Conservation (phyloP, 139 green algal species). For the Spirogloea muscicola region DNA sequence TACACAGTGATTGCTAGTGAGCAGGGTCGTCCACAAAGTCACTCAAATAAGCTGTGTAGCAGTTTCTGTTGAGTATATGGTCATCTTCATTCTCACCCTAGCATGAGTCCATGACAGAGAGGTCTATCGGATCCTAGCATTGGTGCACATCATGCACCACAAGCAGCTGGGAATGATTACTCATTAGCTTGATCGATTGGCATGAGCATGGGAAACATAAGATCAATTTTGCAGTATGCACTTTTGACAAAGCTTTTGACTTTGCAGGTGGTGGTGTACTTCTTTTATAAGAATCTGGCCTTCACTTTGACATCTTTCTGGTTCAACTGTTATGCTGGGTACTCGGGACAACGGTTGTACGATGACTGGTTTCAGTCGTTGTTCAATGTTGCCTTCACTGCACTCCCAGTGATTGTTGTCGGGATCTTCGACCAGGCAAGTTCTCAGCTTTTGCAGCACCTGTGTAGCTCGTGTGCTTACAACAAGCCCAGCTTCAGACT, state of each 20-base stretch:
- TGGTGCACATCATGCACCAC: no score
- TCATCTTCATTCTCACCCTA: no score
- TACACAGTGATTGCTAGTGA: background rate
- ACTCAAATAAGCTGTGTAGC: no score
- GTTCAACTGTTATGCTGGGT: constrained; percentile 53
- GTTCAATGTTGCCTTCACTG: constrained; percentile 65
- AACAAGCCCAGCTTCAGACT: background rate
- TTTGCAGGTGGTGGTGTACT: constrained; percentile 76
- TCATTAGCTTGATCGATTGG: no score
- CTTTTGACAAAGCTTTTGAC: constrained; percentile 54
- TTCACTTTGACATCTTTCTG: constrained; percentile 75
- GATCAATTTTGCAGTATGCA: no score
- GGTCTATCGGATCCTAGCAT: no score
- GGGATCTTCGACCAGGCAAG: constrained; percentile 62
- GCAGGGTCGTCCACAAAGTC: background rate
- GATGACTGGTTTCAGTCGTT: constrained; percentile 55
- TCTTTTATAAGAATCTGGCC: constrained; percentile 98
- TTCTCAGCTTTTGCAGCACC: background rate
- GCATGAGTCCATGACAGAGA: no score
- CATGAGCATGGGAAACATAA: no score
- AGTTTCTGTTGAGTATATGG: no score
- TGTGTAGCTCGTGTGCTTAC: background rate
- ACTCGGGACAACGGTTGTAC: constrained; percentile 54
- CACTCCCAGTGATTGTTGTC: constrained; percentile 55
- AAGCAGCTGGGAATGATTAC: no score